phyloP scores from a whole-genome alignment of 2,329 filamentous ascomycete genomes.

The Zymoseptoria crescenta region DNA sequence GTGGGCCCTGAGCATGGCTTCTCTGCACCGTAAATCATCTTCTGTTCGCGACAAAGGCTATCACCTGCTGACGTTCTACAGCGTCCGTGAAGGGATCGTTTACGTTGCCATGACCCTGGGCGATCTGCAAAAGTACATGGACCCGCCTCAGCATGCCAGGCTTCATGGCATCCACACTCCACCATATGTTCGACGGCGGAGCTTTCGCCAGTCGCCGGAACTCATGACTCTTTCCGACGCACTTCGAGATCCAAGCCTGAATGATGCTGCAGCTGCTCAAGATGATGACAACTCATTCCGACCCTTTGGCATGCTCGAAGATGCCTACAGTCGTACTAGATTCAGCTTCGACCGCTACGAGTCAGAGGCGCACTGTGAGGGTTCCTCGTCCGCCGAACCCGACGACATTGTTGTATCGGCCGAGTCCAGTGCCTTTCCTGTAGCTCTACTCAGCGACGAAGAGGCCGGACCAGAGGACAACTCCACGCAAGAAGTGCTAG shows the following conservation, averaged over 20 bases:
- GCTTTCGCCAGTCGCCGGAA: conserved; percentile 21
- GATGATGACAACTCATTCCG: conserved; percentile 1
- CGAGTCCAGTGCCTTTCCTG: conserved; percentile 16
- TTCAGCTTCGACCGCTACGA: conserved; percentile 17
- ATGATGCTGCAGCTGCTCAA: conserved; percentile 9
- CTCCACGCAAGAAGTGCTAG: conserved; percentile 27
- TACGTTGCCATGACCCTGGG: conserved; percentile 83
- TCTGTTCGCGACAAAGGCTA: not conserved
- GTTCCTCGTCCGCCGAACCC: conserved; percentile 13
- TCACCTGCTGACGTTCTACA: conserved; percentile 37
- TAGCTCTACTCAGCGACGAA: conserved; percentile 24
- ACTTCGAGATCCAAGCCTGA: conserved; percentile 24
- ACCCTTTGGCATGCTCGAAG: conserved; percentile 4
- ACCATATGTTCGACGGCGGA: conserved; percentile 18
- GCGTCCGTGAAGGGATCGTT: conserved; percentile 83
- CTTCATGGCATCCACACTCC: conserved; percentile 19
- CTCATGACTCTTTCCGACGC: conserved; percentile 26
- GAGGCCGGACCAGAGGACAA: conserved; percentile 26
- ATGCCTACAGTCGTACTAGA: conserved; percentile 16
- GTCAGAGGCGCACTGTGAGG: conserved; percentile 22
- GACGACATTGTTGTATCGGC: conserved; percentile 8
- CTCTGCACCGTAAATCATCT: conserved; percentile 69
- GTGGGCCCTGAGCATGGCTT: conserved; percentile 75
- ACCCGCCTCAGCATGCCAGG: conserved; percentile 23
- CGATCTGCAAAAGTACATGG: conserved; percentile 52